Evolutionary conservation across 768 basidiomycete genomes (phyloP).

Genomic region (Macrolepiota fuliginosa): DNA sequence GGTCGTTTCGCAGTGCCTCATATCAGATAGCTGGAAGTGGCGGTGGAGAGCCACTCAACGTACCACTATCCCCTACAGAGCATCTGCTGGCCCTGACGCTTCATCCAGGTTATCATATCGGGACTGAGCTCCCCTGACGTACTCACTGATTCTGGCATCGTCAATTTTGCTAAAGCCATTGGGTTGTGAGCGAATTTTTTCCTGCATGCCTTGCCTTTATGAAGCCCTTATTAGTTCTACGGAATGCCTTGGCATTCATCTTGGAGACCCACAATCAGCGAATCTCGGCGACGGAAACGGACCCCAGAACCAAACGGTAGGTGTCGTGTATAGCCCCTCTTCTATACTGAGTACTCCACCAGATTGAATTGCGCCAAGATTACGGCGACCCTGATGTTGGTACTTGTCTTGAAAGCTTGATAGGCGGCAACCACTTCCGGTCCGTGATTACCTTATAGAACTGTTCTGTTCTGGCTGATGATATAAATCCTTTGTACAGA

Average conservation of each 20-base stretch:
- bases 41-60: conserved; percentile 76
- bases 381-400: conserved; percentile 62
- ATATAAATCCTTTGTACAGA: conserved; percentile 26
- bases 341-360: neutral
- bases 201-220: conserved; percentile 17
- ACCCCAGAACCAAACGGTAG: conserved; percentile 48
- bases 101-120: conserved; percentile 56
- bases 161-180: conserved; percentile 60
- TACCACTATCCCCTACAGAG: conserved; percentile 46
- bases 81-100: neutral
- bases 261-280: conserved; percentile 64
- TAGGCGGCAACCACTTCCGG: conserved; percentile 81
- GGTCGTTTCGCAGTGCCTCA: neutral
- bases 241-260: conserved; percentile 76
- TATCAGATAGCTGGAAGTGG: conserved; percentile 26
- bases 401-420: conserved; percentile 74
- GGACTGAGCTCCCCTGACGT: conserved; percentile 56
- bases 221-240: conserved; percentile 20
- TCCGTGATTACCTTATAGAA: conserved; percentile 34
- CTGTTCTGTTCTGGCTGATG: conserved; percentile 7
- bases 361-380: conserved; percentile 73
- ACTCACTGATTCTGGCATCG: conserved; percentile 51
- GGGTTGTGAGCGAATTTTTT: conserved; percentile 45
- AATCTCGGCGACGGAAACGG: conserved; percentile 82
- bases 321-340: conserved; percentile 11